Base-by-base conservation (phyloP, 306 rosid genomes). In the Cotoneaster glaucophyllus region DNA sequence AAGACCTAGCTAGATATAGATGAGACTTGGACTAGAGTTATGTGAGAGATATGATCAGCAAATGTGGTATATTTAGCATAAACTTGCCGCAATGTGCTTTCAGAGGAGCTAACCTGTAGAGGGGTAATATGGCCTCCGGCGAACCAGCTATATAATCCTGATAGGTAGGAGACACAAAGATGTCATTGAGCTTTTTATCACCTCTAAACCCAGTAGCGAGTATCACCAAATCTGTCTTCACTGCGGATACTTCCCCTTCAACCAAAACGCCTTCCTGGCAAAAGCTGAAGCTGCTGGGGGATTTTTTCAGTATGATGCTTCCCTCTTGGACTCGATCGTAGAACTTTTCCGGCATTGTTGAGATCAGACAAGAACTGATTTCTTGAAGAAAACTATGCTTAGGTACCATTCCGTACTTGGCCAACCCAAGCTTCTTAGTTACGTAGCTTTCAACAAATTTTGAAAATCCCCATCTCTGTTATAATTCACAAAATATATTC, bases 341-440 rank as follows among this genome's bases (percentile, higher is more conserved):
- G 77, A 91, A 87, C 24, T 85, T 86, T 31, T 83, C 87, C 1
- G 91, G 91, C 64, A 89, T 71, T 1, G 21, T 39, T 18, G 89
- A 31, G 41, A 78, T 11, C 76, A 80, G 5, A 80, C 93, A 85
- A 8, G 92, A 56, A 77, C 76, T 86, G 0, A 92, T 14, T 11
- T 85, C 69, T 62, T 85, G 77, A 39, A 82, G 85, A 62, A 92
- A 89, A 39, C 90, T 78, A 7, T 86, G 93, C 58, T 56, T 77
- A 3, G 96, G 96, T 11, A 92, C 88, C 93, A 92, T 84, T 59
- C 97, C 96, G 26, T 82, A 81, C 85, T 88, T 89, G 8, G 31
- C 32, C 74, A 92, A 63, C 21, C 70, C 69, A 11, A 77, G 85
- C 84, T 89, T 89, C 65, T 70, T 78, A 19, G 6, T 79, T 52